Base-by-base conservation (phyloP, 257 asterid species). In the Petrea volubilis region DNA sequence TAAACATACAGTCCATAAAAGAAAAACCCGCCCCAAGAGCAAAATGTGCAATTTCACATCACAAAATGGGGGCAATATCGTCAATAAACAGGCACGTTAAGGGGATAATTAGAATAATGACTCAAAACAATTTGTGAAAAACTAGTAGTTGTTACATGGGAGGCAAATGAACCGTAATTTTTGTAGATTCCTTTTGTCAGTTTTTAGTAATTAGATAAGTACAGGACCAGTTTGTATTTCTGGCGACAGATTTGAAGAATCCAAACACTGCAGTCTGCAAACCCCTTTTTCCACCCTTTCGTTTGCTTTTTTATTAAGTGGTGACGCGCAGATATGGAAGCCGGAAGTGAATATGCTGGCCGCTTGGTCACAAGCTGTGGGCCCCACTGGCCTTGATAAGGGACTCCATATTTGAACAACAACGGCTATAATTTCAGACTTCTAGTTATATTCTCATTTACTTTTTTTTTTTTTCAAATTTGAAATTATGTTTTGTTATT, bases 321-420 rank as follows among this genome's bases (percentile, higher is more conserved):
- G 86, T 83, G 68, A 86, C 92, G 25, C 89, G 51, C 81, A 86
- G 79, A 81, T 86, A 36, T 31, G 83, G 73, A 86, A 86, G 72
- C 92, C 92, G 23, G 92, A 86, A 59, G 84, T 86, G 33, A 86
- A 83, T 53, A 81, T 86, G n/a, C 20, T 86, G 51, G 92, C 92
- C 2, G 87, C 83, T 25, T 86, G 92, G 92, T 63, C 92, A 2
- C 70, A 64, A 56, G 81, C 76, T 0, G 78, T 80, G 49, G 87
- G 89, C 0, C 92, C 92, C 7, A 81, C 92, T 1, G 87, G 82
- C 31, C 81, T 84, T 53, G 76, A 63, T 23, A 68, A 61, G 71
- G 92, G 64, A 58, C 38, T 60, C 50, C 1, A 58, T 7, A 12
- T 38, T 38, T 12, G 9, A 33, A 33, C 38, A 2, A 1, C 61